Base-by-base conservation (phyloP, 192 early-diverging fungal species). In the Umbelopsis isabellina region DNA sequence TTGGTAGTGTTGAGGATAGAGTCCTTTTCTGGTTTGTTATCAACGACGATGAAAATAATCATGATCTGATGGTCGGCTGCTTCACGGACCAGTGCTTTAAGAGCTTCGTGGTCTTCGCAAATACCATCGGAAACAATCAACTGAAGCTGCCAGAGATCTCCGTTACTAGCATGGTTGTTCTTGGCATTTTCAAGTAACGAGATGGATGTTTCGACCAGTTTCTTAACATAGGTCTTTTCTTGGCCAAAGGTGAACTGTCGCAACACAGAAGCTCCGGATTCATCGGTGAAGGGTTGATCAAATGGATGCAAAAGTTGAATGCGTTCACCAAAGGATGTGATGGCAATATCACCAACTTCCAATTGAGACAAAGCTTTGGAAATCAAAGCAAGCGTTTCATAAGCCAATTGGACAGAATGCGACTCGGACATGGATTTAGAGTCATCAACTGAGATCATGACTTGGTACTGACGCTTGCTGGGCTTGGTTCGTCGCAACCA, bases 401-500 rank as follows among this genome's bases (percentile, higher is more conserved):
- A 97, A 0, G 96, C 95, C 20, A 99, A 90, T 74, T 96, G 93
- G 20, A 98, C 92, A 47, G 87, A 87, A 51, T 88, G 87, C 1
- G 91, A 88, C 79, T 97, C 91, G 23, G 92, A 89, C 98, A 99
- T 99, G 37, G 98, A 99, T 69, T 91, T 91, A 53, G 96, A 98
- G 79, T 99, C 97, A 76, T 99, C 98, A 41, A 99, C 88, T 4
- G 97, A 86, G 27, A 99, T 91, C 93, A 99, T 94, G 47, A 99
- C 92, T 80, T 99, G 97, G 83, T 99, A 99, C 70, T 93, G 93
- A 53, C 98, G 89, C 72, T 98, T 96, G 72, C 91, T 93, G 20
- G 96, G 97, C 79, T 97, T 97, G 22, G 97, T 98, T 51, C 98
- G 89, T 10, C 96, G 88, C 68, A 99, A 81, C 98, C 98, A 99